Conservation (phyloP, 768 basidiomycete species). For the Leccinum subtestaceum region DNA sequence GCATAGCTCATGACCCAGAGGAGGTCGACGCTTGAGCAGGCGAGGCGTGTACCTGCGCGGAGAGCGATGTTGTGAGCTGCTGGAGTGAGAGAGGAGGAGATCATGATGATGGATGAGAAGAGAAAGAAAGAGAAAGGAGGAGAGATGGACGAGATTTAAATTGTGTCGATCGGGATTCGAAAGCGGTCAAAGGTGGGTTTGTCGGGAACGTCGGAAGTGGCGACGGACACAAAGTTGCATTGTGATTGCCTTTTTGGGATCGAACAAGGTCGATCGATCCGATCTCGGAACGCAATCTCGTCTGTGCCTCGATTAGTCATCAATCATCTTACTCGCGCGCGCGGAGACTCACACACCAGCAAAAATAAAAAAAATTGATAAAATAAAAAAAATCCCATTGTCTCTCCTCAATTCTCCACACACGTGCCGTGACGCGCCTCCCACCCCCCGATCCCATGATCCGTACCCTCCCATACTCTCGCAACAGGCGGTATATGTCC, state of each 20-base stretch:
- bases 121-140: too few relatives aligned
- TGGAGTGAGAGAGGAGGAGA: conserved; percentile 5
- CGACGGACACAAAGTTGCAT: conserved; percentile 9
- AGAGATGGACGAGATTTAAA: conserved; percentile 22
- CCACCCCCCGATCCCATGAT: conserved; percentile 40
- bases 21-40: conserved; percentile 49
- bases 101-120: not conserved
- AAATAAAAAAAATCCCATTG: not conserved
- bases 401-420: conserved; percentile 23
- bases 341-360: not conserved
- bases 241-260: conserved; percentile 19
- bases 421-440: conserved; percentile 51
- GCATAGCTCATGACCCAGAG: conserved; percentile 65
- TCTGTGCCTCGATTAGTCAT: conserved; percentile 11
- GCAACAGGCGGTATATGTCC: conserved; percentile 73
- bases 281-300: conserved; percentile 18
- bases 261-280: conserved; percentile 28
- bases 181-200: conserved; percentile 7
- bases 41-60: conserved; percentile 22
- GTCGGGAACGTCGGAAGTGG: not conserved
- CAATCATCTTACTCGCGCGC: not conserved
- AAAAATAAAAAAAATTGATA: not conserved
- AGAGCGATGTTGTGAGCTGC: conserved; percentile 11
- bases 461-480: conserved; percentile 43
- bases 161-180: conserved; percentile 24